These are phyloP conservation scores for Meyerozyma elateridarum DNA, from an alignment of 1,139 yeast genomes.

Conservation along the genomic window DNA sequence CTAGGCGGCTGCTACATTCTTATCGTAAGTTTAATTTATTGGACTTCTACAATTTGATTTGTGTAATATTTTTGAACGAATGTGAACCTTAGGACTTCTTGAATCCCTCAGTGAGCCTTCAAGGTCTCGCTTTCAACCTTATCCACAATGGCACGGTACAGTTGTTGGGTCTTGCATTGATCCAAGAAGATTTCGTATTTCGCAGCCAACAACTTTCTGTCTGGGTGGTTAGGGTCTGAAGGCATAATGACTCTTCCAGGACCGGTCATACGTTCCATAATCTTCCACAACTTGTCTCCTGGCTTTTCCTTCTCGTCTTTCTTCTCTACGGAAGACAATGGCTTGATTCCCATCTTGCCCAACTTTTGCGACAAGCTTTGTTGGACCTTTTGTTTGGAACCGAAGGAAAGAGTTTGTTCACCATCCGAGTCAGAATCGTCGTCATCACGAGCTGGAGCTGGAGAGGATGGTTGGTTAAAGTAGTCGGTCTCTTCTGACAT, in stretches of 20 bases:
- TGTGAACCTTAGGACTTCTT: no score
- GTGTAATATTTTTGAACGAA: no score
- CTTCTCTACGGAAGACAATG: slow-evolving; percentile 23
- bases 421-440: slow-evolving; percentile 40
- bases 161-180: slow-evolving; percentile 76
- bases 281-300: slow-evolving; percentile 72
- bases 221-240: slow-evolving; percentile 50
- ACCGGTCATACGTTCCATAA: slow-evolving; percentile 81
- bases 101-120: slow-evolving; percentile 8
- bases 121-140: slow-evolving; percentile 39
- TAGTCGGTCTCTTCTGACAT: slow-evolving; percentile 45
- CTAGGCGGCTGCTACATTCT: no score
- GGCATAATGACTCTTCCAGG: slow-evolving; percentile 79
- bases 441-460: slow-evolving; percentile 21
- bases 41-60: no score
- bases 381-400: slow-evolving; percentile 49
- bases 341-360: slow-evolving; percentile 34
- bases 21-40: no score
- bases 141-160: slow-evolving; percentile 69
- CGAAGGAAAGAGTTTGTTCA: slow-evolving; percentile 52
- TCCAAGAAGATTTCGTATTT: slow-evolving; percentile 85
- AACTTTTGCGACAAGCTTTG: slow-evolving; percentile 43
- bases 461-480: slow-evolving; percentile 32
- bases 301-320: slow-evolving; percentile 23
- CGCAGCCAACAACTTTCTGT: slow-evolving; percentile 63